Evolutionary conservation across 129 eudicot genomes (phyloP), one percentile per base, ranked within the genome.

Genomic region (Helianthus tuberosus): DNA sequence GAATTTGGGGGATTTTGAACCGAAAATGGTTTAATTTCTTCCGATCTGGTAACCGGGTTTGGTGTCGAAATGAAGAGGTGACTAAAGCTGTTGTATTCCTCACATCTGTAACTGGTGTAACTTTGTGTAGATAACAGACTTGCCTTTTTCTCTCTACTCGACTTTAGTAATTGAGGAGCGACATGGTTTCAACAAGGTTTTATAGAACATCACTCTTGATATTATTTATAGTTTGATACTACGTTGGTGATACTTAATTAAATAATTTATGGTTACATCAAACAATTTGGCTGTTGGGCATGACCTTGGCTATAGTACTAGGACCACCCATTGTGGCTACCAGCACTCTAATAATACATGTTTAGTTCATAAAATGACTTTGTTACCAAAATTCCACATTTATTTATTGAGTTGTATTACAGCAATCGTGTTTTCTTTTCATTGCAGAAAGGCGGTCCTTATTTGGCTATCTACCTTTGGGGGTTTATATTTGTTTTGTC

Each of bases 391-490:
- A n/a, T n/a, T n/a, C n/a, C n/a, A n/a, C n/a, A n/a, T n/a, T n/a
- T n/a, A n/a, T n/a, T n/a, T n/a, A n/a, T n/a, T n/a, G n/a, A n/a
- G n/a, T n/a, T n/a, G n/a, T n/a, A n/a, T n/a, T n/a, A n/a, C n/a
- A n/a, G n/a, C 14, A 47, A 7, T 39, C 29, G 11, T 59, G 25
- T 20, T 25, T 17, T 50, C 13, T 57, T 64, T 63, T 74, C 60
- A 46, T 76, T 87, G 82, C 96, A 93, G 96, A 93, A 93, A 93
- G 96, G 96, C 79, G 96, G 98, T 41, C 96, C 98, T 8, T 93
- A 90, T 84, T 61, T 90, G 85, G 98, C 96, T 68, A 93, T 93
- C 64, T 93, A 93, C 73, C 95, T 93, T 15, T 93, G n/a, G 98
- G 98, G 95, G 11, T 90, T 93, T 69, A 86, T n/a, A 96, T 83